These are phyloP conservation scores for Spatholobus suberectus DNA, from an alignment of 306 rosid species.

Conservation along the genomic window DNA sequence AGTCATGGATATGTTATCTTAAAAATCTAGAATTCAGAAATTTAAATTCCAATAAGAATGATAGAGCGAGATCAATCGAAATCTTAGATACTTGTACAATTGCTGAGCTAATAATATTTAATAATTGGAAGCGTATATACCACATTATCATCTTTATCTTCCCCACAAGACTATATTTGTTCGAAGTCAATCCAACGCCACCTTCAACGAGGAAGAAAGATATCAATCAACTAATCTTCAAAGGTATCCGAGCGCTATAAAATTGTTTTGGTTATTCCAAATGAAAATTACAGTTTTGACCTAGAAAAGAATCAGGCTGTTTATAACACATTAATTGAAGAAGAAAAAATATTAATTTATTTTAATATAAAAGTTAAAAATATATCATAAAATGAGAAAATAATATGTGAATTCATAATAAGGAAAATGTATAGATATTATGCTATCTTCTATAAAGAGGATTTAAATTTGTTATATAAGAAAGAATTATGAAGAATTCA, in stretches of 20 bases:
- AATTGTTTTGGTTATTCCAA: neutral
- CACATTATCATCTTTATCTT: neutral
- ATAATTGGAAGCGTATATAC: no score
- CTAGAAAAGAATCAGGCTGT: no score
- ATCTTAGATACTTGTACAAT: neutral
- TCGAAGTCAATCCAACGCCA: no score
- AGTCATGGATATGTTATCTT: neutral
- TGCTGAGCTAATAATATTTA: neutral
- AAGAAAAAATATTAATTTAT: neutral
- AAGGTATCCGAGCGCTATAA: no score
- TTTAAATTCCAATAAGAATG: neutral
- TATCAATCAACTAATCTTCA: neutral
- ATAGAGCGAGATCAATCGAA: neutral
- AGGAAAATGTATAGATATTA: neutral
- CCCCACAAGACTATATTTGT: no score
- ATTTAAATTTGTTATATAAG: neutral
- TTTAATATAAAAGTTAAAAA: no score
- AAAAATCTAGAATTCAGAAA: neutral
- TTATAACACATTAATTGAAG: neutral
- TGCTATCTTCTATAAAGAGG: neutral
- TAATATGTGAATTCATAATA: neutral
- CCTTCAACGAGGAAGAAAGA: no score
- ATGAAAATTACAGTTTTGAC: neutral
- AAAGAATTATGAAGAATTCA: neutral
- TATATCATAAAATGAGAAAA: neutral